Conservation (phyloP, 139 green algal genomes). For the Chlamydomonas applanata region DNA sequence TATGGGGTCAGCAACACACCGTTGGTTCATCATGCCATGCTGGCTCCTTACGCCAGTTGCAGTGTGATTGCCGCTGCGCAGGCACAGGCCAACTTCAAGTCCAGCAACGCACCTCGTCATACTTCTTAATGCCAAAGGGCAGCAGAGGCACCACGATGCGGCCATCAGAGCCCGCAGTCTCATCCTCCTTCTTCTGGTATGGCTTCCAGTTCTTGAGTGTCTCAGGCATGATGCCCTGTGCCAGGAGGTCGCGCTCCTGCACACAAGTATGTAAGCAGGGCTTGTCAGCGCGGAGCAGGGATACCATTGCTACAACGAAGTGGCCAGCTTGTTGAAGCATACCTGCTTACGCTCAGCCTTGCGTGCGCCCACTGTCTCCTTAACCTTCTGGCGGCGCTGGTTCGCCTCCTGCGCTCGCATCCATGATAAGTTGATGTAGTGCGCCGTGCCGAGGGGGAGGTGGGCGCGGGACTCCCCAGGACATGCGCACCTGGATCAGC, state of each 20-base stretch:
- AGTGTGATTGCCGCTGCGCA: too few relatives aligned
- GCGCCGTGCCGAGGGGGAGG: too few relatives aligned
- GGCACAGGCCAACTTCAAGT: too few relatives aligned
- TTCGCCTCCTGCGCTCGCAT: constrained; percentile 31
- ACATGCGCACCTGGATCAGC: constrained; percentile 19
- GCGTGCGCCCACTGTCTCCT: constrained; percentile 26
- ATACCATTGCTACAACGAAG: too few relatives aligned
- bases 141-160: constrained; percentile 52
- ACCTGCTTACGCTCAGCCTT: constrained; percentile 29
- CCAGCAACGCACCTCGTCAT: background rate
- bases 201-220: constrained; percentile 45
- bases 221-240: constrained; percentile 46
- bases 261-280: too few relatives aligned
- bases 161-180: constrained; percentile 19
- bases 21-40: too few relatives aligned
- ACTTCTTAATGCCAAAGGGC: constrained; percentile 37
- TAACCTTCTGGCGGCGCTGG: constrained; percentile 16
- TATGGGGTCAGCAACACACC: too few relatives aligned
- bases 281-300: too few relatives aligned
- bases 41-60: too few relatives aligned
- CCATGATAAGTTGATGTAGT: too few relatives aligned
- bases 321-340: too few relatives aligned
- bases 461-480: too few relatives aligned
- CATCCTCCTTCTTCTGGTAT: constrained; percentile 46
- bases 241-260: constrained; percentile 35